Evolutionary conservation across 345 rosid species (phyloP), one percentile per base, ranked within the genome.

Genomic region (Arabidopsis arenosa): DNA sequence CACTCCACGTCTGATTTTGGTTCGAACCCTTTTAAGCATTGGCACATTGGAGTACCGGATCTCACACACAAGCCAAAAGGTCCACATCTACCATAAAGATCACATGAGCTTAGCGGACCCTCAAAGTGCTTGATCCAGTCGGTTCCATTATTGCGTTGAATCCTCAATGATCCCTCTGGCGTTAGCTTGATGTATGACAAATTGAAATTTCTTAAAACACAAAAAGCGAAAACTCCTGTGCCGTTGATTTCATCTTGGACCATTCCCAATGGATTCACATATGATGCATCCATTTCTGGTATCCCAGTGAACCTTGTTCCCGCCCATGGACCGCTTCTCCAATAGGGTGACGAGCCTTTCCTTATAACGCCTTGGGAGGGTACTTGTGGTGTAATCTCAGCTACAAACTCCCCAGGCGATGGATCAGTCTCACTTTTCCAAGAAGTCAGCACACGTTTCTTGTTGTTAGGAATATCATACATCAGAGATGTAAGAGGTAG

Each of bases 291-390:
- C 78, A 79, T 79, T 66, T 73, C 78, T 68, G 82, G 82, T 73
- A 79, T 66, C 33, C 81, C 78, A n/a, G 78, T 73, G 53, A 78
- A 78, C 51, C 74, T 78, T 52, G 76, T 68, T 35, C 53, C 58
- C 7, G 77, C 78, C 81, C 81, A 78, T 43, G 74, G 74, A 18
- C 81, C 81, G 2, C 78, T 78, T 78, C 81, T 78, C 78, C 78
- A 73, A 26, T 78, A 78, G 0, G 65, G 78, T 41, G 63, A 41
- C 5, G 81, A 72, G 62, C 81, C 77, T 66, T 77, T 77, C 81
- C 62, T 47, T 37, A 77, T 65, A 57, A 78, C 0, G 13, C 78
- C 82, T 55, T 79, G 78, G 0, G 82, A 54, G 2, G 82, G 82
- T 6, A 68, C 78, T 48, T 79, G 78, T 55, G 82, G 35, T n/a